These are phyloP conservation scores for Aspergillus diversus DNA, from an alignment of 495 filamentous ascomycete genomes.

Conservation along the genomic window DNA sequence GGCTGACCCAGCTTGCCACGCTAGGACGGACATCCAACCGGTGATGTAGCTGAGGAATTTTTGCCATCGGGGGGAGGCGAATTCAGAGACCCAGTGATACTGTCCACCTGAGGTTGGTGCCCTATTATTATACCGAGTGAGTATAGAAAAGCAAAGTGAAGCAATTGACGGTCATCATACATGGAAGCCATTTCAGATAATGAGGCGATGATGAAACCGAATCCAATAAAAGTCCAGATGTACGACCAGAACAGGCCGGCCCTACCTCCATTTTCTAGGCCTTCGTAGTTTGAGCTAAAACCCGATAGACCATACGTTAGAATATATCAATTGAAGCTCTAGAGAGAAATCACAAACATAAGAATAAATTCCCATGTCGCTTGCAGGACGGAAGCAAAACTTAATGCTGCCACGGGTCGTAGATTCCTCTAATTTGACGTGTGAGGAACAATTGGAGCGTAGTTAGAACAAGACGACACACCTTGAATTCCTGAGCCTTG, in stretches of 20 bases:
- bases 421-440: constrained; percentile 41
- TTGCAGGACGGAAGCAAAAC: constrained; percentile 52
- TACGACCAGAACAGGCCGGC: constrained; percentile 26
- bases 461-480: constrained; percentile 17
- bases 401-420: constrained; percentile 49
- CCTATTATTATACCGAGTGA: constrained; percentile 10
- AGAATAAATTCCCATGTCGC: constrained; percentile 53
- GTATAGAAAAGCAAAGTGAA: neutral
- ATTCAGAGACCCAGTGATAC: constrained; percentile 36
- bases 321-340: neutral
- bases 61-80: constrained; percentile 39
- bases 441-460: neutral
- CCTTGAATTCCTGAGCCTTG: constrained; percentile 45
- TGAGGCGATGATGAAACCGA: constrained; percentile 27
- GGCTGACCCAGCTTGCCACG: constrained; percentile 43
- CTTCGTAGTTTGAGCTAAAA: constrained; percentile 19
- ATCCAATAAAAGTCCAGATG: constrained; percentile 25
- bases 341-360: constrained; percentile 20
- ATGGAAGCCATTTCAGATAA: constrained; percentile 40
- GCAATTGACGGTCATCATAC: neutral
- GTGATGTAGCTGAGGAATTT: constrained; percentile 46
- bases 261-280: constrained; percentile 23
- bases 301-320: neutral
- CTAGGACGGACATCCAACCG: constrained; percentile 47
- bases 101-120: constrained; percentile 47